phyloP scores from a whole-genome alignment of 225 moss, liverwort and hornwort species.

The Lunularia cruciata region DNA sequence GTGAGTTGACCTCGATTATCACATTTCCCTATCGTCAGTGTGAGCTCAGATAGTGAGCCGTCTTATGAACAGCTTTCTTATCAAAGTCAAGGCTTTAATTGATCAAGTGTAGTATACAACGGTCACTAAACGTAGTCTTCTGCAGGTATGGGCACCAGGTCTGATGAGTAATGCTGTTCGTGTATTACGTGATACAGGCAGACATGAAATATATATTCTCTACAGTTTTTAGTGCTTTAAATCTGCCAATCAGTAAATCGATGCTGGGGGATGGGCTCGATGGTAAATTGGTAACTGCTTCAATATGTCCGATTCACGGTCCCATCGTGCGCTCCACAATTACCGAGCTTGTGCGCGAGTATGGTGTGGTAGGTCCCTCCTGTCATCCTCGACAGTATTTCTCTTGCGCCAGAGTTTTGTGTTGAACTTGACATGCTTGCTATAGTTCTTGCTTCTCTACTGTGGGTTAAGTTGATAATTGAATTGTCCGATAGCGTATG shows the following conservation, averaged over 20 bases:
- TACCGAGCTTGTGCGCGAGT: slow-evolving; percentile 89
- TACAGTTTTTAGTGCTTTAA: slow-evolving; percentile 63
- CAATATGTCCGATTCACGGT: slow-evolving; percentile 89
- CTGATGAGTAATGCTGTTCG: neutral
- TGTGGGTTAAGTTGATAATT: too few species aligned
- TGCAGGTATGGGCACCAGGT: neutral
- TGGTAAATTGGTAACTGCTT: slow-evolving; percentile 61
- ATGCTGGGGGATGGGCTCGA: slow-evolving; percentile 42
- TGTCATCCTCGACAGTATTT: neutral
- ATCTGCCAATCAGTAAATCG: slow-evolving; percentile 63
- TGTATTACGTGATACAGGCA: slow-evolving; percentile 51
- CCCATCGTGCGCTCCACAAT: slow-evolving; percentile 83
- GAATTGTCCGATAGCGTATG: too few species aligned
- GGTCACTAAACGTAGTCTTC: too few species aligned
- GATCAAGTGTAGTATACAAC: too few species aligned
- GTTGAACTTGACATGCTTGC: too few species aligned
- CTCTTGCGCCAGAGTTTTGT: too few species aligned
- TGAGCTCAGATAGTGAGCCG: too few species aligned
- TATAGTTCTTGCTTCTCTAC: too few species aligned
- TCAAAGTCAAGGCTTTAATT: too few species aligned
- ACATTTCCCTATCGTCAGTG: neutral
- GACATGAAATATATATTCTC: slow-evolving; percentile 72
- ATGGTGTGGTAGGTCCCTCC: slow-evolving; percentile 58
- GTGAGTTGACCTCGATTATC: neutral
- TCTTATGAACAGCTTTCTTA: too few species aligned